Percentiles rank a stretch among this genome's conserved stretches.
Evolutionary conservation across 1,284 basidiomycete genomes (phyloP).

Genomic region (Naganishia sp.): DNA sequence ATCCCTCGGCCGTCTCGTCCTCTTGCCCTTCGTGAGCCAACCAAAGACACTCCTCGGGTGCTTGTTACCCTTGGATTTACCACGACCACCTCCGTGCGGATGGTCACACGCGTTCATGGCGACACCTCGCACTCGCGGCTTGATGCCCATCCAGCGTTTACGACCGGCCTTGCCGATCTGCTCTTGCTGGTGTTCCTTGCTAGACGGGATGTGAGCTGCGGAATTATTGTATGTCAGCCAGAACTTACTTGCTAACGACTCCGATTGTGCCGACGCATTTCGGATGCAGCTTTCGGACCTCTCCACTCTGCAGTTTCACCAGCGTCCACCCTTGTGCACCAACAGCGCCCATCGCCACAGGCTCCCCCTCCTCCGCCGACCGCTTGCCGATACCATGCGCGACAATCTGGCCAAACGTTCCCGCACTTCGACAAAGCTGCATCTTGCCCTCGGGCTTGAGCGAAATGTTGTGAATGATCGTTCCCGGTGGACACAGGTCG

Average conservation of each 20-base stretch:
- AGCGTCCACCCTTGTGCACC: slow-evolving; percentile 56
- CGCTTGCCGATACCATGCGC: slow-evolving; percentile 63
- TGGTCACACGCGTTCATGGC: slow-evolving; percentile 99
- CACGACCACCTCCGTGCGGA: slow-evolving; percentile 95
- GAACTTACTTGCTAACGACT: slow-evolving; percentile 74
- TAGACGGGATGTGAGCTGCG: slow-evolving; percentile 28
- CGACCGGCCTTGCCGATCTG: slow-evolving; percentile 90
- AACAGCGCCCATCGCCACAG: slow-evolving; percentile 46
- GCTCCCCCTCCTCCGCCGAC: slow-evolving; percentile 53
- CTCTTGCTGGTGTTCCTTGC: slow-evolving; percentile 78
- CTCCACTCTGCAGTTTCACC: slow-evolving; percentile 86
- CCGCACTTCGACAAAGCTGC: slow-evolving; percentile 85
- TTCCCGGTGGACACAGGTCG: slow-evolving; percentile 86
- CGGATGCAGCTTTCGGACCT: slow-evolving; percentile 81
- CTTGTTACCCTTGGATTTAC: slow-evolving; percentile 95
- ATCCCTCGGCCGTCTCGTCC: slow-evolving; percentile 88
- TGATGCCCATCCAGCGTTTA: slow-evolving; percentile 79
- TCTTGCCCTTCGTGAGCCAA: slow-evolving; percentile 85
- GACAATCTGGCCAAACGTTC: slow-evolving; percentile 80
- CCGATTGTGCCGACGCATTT: slow-evolving; percentile 88
- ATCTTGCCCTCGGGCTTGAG: slow-evolving; percentile 75
- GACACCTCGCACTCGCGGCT: slow-evolving; percentile 90
- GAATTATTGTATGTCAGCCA: background rate
- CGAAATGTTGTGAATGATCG: slow-evolving; percentile 82
- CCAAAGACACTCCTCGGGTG: slow-evolving; percentile 89